Evolutionary conservation across 2,329 filamentous ascomycete genomes (phyloP).

Genomic region (Hypoxylon sp.): DNA sequence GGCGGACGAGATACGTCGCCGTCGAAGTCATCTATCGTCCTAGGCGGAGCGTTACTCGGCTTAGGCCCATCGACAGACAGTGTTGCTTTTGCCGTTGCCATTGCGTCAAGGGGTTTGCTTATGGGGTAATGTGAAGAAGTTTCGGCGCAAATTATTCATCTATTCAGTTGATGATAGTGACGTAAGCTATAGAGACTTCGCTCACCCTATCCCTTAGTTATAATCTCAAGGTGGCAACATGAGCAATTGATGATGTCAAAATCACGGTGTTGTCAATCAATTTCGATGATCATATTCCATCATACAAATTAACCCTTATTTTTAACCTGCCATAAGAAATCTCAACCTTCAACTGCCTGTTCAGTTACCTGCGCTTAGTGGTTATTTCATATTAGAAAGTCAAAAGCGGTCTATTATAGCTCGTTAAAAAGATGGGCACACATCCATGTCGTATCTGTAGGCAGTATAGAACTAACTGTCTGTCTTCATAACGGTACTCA

Average conservation of each 20-base stretch:
- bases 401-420: no score
- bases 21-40: neutral
- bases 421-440: no score
- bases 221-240: neutral
- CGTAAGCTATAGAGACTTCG: neutral
- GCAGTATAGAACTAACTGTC: no score
- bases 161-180: neutral
- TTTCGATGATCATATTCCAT: neutral
- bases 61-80: slow-evolving; percentile 2
- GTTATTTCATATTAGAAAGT: neutral
- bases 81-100: slow-evolving; percentile 8
- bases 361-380: neutral
- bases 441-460: no score
- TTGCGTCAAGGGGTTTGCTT: neutral
- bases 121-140: neutral
- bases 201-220: neutral
- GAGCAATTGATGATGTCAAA: slow-evolving; percentile 11
- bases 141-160: neutral
- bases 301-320: neutral
- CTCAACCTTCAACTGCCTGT: neutral
- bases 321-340: neutral
- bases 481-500: no score
- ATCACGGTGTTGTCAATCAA: neutral
- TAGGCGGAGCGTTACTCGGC: neutral
- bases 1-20: neutral